A percentile compares a stretch with the other conserved stretches of the same genome.
phyloP scores from a whole-genome alignment of 2,329 filamentous ascomycete species.

The Fusarium albosuccineum region DNA sequence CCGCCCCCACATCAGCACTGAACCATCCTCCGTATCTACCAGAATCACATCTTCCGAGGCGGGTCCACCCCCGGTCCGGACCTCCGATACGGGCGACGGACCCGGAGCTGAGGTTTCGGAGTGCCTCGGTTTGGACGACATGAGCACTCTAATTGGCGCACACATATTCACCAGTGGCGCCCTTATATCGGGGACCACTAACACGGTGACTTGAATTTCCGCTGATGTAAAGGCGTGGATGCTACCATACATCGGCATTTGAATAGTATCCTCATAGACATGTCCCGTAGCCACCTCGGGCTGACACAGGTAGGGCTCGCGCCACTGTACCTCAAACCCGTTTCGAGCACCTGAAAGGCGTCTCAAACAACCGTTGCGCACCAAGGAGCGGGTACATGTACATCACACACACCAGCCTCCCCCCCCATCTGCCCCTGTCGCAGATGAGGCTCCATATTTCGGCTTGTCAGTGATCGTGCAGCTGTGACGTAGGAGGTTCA shows the following conservation, averaged over 20 bases:
- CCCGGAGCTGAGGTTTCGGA: conserved; percentile 33
- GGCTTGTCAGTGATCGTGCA: conserved; percentile 30
- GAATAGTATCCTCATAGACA: too few relatives aligned
- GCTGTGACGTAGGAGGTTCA: conserved; percentile 40
- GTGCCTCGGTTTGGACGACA: conserved; percentile 31
- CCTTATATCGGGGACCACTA: conserved; percentile 5
- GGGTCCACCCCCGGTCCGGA: conserved; percentile 39
- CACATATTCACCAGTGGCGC: not conserved
- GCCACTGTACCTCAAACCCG: not conserved
- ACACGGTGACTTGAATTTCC: too few relatives aligned
- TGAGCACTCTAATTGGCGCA: conserved; percentile 7
- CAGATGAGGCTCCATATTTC: conserved; percentile 33
- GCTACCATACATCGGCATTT: too few relatives aligned
- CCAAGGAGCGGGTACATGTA: conserved; percentile 1
- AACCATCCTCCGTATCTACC: conserved; percentile 26
- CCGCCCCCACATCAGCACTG: conserved; percentile 34
- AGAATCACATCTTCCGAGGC: conserved; percentile 35
- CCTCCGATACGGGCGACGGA: conserved; percentile 39
- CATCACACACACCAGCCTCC: not conserved
- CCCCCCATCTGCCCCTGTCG: conserved; percentile 16
- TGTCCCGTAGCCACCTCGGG: not conserved
- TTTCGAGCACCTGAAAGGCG: not conserved
- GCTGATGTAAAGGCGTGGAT: too few relatives aligned
- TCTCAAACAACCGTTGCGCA: not conserved
- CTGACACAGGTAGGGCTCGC: conserved; percentile 17